Percentiles rank a stretch among this genome's conserved stretches.
phyloP scores from a whole-genome alignment of 495 filamentous ascomycete species.

The Immersiella caudata region DNA sequence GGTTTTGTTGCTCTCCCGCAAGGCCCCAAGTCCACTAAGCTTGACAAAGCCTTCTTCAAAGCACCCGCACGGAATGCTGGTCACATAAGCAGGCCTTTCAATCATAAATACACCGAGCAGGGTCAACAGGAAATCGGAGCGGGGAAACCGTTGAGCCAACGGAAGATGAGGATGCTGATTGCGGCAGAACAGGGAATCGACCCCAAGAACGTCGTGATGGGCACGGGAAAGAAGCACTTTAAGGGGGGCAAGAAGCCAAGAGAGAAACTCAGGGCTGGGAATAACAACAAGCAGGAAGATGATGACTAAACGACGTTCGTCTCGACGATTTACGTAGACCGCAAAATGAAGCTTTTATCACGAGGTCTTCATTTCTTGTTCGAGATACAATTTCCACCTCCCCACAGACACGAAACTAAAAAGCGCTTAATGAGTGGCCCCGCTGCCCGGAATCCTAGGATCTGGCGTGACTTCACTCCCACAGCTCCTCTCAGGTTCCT shows the following conservation, averaged over 20 bases:
- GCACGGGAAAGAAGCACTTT: conserved; percentile 90
- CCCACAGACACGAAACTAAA: background rate
- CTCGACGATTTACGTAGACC: background rate
- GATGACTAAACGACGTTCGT: conserved; percentile 23
- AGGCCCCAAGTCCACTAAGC: conserved; percentile 69
- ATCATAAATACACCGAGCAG: conserved; percentile 82
- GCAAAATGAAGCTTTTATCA: background rate
- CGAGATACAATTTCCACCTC: background rate
- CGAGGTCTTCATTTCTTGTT: background rate
- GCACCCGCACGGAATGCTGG: conserved; percentile 60
- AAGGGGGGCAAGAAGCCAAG: conserved; percentile 72
- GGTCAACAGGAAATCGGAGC: conserved; percentile 51
- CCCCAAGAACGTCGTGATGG: conserved; percentile 72
- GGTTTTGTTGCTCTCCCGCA: conserved; percentile 51
- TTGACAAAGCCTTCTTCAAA: conserved; percentile 89
- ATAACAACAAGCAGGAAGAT: conserved; percentile 25
- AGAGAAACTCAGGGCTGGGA: conserved; percentile 45
- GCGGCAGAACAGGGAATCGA: conserved; percentile 85
- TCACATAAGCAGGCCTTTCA: conserved; percentile 81
- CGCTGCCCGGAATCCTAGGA: background rate
- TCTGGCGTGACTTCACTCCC: background rate
- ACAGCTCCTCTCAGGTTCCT: background rate
- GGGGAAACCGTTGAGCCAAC: conserved; percentile 72
- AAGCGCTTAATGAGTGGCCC: background rate
- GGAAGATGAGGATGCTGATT: conserved; percentile 82